phyloP scores from a whole-genome alignment of 306 rosid species.

The Rosa multiflora region DNA sequence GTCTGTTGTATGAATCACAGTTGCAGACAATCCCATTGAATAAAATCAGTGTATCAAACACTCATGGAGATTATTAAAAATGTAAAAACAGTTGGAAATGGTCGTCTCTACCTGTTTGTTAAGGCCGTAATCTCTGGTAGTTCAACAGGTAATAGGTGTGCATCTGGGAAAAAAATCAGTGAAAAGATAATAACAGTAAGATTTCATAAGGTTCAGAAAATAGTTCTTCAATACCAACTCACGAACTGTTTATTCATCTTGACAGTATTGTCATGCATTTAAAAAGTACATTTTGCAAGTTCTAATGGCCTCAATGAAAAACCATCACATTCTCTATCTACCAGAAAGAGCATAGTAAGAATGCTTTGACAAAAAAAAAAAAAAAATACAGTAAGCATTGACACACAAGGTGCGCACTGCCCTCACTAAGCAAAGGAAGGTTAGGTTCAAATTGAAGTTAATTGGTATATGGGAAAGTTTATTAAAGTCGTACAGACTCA shows the following conservation, averaged over 20 bases:
- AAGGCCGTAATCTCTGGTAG: constrained; percentile 71
- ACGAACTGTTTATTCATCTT: neutral
- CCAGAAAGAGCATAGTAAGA: neutral
- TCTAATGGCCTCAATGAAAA: neutral
- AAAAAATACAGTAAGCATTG: neutral
- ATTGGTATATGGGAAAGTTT: neutral
- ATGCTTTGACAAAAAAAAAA: neutral
- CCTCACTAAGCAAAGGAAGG: neutral
- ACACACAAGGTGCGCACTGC: neutral
- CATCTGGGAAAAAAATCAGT: constrained; percentile 52
- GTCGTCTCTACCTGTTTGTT: constrained; percentile 64
- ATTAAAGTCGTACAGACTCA: neutral
- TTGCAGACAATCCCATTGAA: neutral
- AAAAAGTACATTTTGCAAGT: neutral
- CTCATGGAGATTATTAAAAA: neutral
- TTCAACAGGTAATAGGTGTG: constrained; percentile 82
- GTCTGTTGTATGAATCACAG: neutral
- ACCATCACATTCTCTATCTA: neutral
- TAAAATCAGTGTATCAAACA: neutral
- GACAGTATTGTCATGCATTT: neutral
- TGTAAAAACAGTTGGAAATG: neutral
- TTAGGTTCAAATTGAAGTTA: neutral
- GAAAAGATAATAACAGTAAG: neutral
- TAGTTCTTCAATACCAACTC: neutral
- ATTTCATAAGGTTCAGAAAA: neutral